Conservation (phyloP, 2,329 filamentous ascomycete species). For the Fusarium chuoi region DNA sequence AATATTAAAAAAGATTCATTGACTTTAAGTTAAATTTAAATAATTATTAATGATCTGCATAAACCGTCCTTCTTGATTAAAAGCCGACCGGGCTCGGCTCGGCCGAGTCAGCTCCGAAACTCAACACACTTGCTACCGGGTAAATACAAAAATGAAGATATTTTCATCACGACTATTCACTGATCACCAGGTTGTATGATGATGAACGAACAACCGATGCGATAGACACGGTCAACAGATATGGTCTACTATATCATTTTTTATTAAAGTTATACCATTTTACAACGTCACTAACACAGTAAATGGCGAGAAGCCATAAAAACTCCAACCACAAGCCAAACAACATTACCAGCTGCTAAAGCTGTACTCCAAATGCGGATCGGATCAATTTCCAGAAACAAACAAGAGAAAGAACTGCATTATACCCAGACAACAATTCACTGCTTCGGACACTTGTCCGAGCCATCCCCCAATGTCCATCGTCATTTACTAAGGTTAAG, state of each 20-base stretch:
- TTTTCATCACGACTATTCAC: fast-evolving
- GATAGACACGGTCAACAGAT: fast-evolving
- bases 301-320: background rate
- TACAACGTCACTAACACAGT: fast-evolving
- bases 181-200: fast-evolving
- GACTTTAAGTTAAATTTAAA: fast-evolving
- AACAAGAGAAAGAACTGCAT: too few species aligned
- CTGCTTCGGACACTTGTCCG: background rate
- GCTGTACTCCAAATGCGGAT: too few species aligned
- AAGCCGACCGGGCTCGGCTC: background rate
- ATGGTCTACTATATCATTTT: too few species aligned
- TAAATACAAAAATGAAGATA: background rate
- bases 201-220: fast-evolving
- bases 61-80: background rate
- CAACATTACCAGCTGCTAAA: too few species aligned
- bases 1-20: fast-evolving
- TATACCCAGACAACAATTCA: too few species aligned
- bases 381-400: too few species aligned
- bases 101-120: background rate
- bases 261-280: too few species aligned
- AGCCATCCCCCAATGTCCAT: background rate
- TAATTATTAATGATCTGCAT: background rate
- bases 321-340: background rate
- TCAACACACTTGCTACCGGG: background rate
- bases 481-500: conserved; percentile 1